phyloP scores from a whole-genome alignment of 164 flowering plant species.

The Berberis vulgaris region DNA sequence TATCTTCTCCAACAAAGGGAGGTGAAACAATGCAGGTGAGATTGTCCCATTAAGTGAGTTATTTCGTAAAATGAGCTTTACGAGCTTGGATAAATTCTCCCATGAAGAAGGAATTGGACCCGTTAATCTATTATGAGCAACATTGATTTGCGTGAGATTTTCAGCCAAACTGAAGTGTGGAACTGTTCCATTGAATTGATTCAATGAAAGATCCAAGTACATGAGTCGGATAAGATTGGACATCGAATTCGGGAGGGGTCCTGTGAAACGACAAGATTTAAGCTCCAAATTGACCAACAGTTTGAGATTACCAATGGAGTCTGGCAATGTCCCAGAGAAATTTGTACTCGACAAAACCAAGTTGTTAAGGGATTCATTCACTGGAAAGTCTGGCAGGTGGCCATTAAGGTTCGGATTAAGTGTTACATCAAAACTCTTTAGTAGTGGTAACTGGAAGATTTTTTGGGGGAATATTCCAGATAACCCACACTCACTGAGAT shows the following conservation, averaged over 20 bases:
- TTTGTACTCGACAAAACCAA: conserved; percentile 18
- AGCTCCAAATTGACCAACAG: conserved; percentile 27
- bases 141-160: conserved; percentile 22
- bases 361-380: conserved; percentile 14
- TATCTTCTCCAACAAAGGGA: conserved; percentile 23
- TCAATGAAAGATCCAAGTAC: conserved; percentile 37
- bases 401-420: conserved; percentile 20
- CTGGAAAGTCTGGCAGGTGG: conserved; percentile 21
- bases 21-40: conserved; percentile 28
- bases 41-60: conserved; percentile 35
- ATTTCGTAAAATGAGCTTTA: conserved; percentile 14
- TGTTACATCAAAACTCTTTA: conserved; percentile 18
- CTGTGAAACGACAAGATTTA: conserved; percentile 21
- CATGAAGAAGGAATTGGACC: conserved; percentile 25
- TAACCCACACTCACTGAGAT: conserved; percentile 20
- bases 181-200: conserved; percentile 27
- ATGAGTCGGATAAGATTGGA: conserved; percentile 19
- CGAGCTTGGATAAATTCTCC: conserved; percentile 18
- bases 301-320: conserved; percentile 24
- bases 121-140: conserved; percentile 19
- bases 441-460: conserved; percentile 17
- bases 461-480: conserved; percentile 24
- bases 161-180: conserved; percentile 20
- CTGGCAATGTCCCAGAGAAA: conserved; percentile 29
- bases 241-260: conserved; percentile 28